These are phyloP conservation scores for Lipomyces japonicus DNA, from an alignment of 805 yeast species.

Conservation along the genomic window DNA sequence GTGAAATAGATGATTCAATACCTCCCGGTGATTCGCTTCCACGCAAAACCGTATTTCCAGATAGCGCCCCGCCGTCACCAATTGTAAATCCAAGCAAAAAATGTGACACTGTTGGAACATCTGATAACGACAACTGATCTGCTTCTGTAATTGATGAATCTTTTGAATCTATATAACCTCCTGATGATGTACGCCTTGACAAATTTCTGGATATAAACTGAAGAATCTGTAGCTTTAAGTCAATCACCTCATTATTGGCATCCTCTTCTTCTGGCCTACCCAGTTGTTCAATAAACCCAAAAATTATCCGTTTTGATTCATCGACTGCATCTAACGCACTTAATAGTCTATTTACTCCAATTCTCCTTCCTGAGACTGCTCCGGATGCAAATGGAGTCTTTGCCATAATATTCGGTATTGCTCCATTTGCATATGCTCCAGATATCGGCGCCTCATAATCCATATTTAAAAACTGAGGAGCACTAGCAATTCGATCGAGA, in stretches of 20 bases:
- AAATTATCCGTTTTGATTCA: constrained; percentile 70
- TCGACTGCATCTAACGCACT: constrained; percentile 71
- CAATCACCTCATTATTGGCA: constrained; percentile 35
- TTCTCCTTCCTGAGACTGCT: constrained; percentile 16
- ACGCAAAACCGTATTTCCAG: constrained; percentile 39
- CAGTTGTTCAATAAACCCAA: constrained; percentile 66
- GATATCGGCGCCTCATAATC: constrained; percentile 22
- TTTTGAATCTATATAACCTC: constrained; percentile 2
- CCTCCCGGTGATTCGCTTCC: constrained; percentile 39
- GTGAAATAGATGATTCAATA: constrained; percentile 51
- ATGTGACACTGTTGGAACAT: constrained; percentile 59
- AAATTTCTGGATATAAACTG: constrained; percentile 51
- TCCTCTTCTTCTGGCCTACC: constrained; percentile 43
- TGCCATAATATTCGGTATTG: constrained; percentile 13
- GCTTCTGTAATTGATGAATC: constrained; percentile 33
- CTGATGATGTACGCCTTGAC: constrained; percentile 1
- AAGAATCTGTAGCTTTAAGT: constrained; percentile 55
- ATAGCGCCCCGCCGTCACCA: constrained; percentile 47
- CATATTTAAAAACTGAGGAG: constrained; percentile 44
- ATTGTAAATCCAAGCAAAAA: constrained; percentile 71
- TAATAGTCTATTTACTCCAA: constrained; percentile 57
- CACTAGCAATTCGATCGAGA: constrained; percentile 48
- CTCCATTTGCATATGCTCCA: constrained; percentile 22
- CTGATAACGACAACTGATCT: constrained; percentile 27
- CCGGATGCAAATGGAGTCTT: constrained; percentile 9